Conservation (phyloP, 148 eudicot species). For the Vaccinium darrowii region DNA sequence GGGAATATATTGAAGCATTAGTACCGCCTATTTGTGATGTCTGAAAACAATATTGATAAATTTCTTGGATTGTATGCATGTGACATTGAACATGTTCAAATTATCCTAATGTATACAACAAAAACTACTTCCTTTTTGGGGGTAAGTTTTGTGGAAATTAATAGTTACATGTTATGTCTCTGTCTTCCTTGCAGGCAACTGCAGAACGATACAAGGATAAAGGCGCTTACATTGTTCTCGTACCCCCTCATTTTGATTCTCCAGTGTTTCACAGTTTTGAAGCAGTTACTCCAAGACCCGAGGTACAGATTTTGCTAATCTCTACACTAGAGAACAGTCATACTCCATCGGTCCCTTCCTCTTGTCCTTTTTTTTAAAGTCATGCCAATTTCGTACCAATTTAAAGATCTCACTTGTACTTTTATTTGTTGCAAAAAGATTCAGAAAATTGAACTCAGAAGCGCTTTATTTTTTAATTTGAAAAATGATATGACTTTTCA, state of each 20-base stretch:
- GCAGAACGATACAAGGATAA: conserved; percentile 72
- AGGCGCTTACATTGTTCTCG: conserved; percentile 81
- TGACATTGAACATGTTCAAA: not conserved
- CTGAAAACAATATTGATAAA: too few relatives aligned
- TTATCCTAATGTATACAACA: not conserved
- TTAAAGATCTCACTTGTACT: not conserved
- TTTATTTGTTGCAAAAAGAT: not conserved
- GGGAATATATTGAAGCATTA: not conserved
- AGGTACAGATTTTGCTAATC: conserved; percentile 37
- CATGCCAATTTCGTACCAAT: not conserved
- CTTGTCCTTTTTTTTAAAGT: not conserved
- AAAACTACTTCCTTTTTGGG: not conserved
- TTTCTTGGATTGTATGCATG: not conserved
- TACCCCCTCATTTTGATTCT: conserved; percentile 79
- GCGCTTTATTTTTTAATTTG: not conserved
- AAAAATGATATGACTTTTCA: not conserved
- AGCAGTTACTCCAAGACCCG: conserved; percentile 86
- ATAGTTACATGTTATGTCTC: not conserved
- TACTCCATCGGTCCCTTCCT: not conserved
- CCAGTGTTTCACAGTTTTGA: conserved; percentile 80
- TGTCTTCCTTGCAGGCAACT: conserved; percentile 56
- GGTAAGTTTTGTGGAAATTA: not conserved
- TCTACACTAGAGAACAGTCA: not conserved
- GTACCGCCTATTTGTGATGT: not conserved
- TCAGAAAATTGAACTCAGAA: not conserved